Conservation (phyloP, 805 yeast species). For the Wickerhamiella vanderwaltii region DNA sequence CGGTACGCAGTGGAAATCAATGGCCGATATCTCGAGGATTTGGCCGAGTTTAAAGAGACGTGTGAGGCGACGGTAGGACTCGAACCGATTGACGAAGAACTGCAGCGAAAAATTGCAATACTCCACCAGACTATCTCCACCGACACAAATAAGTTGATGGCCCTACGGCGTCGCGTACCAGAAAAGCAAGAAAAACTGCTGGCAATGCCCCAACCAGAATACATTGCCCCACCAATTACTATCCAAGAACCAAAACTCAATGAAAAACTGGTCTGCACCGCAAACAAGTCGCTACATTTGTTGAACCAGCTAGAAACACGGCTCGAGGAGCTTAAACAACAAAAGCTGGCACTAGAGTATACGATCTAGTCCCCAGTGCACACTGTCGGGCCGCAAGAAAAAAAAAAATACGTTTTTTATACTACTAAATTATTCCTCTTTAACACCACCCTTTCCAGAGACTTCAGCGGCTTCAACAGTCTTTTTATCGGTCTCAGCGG, state of each 20-base stretch:
- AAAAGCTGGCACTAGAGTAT: not conserved
- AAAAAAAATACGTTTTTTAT: not conserved
- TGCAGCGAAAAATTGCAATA: conserved; percentile 5
- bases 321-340: not conserved
- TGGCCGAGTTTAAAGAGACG: conserved; percentile 16
- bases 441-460: conserved; percentile 68
- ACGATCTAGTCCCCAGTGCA: not conserved
- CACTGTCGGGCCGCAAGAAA: not conserved
- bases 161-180: conserved; percentile 1
- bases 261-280: not conserved
- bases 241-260: not conserved
- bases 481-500: conserved; percentile 68
- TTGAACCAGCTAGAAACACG: not conserved
- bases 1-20: conserved; percentile 46
- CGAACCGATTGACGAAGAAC: conserved; percentile 17
- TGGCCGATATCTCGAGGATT: conserved; percentile 31
- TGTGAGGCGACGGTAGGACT: conserved; percentile 20
- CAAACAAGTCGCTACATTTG: not conserved
- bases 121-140: not conserved
- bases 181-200: not conserved
- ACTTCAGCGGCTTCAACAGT: conserved; percentile 74
- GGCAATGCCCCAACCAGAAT: not conserved
- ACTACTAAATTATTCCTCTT: conserved; percentile 43
- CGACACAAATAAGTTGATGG: not conserved
- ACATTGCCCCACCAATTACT: not conserved